These are phyloP conservation scores for Dipodascopsis uninucleata DNA, from an alignment of 805 yeast genomes.

Conservation along the genomic window DNA sequence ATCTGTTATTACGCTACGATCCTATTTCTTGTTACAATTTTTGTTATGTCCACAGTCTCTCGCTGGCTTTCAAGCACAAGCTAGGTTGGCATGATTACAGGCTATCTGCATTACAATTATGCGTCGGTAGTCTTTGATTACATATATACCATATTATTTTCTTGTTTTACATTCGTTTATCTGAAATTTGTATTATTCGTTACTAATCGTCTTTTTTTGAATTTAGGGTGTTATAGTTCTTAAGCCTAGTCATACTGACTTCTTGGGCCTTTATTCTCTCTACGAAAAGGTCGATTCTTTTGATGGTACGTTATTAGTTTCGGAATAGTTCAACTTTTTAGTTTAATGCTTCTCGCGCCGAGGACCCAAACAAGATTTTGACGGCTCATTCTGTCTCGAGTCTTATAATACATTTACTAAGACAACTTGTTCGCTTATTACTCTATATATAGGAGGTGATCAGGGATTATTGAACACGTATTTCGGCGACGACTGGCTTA, in stretches of 20 bases:
- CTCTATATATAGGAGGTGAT: constrained; percentile 51
- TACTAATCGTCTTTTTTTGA: constrained; percentile 1
- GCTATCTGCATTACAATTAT: too few relatives aligned
- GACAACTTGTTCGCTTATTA: neutral
- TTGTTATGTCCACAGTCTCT: too few relatives aligned
- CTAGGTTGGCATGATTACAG: too few relatives aligned
- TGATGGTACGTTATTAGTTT: constrained; percentile 50
- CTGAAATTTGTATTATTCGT: neutral
- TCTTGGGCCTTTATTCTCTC: constrained; percentile 39
- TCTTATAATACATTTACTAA: too few relatives aligned
- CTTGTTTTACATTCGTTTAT: neutral
- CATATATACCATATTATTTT: too few relatives aligned
- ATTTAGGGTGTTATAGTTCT: constrained; percentile 54
- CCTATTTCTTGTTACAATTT: too few relatives aligned
- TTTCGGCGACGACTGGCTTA: constrained; percentile 58
- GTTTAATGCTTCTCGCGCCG: neutral
- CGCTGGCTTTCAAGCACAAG: too few relatives aligned
- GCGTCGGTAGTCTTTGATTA: too few relatives aligned
- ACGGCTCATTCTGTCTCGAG: neutral
- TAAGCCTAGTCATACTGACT: constrained; percentile 49
- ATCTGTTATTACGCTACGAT: too few relatives aligned
- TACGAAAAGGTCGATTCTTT: constrained; percentile 44
- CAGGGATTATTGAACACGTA: constrained; percentile 83
- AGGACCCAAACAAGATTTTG: neutral
- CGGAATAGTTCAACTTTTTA: neutral